Evolutionary conservation across 2,329 filamentous ascomycete species (phyloP).

Genomic region (Exophiala sp.): DNA sequence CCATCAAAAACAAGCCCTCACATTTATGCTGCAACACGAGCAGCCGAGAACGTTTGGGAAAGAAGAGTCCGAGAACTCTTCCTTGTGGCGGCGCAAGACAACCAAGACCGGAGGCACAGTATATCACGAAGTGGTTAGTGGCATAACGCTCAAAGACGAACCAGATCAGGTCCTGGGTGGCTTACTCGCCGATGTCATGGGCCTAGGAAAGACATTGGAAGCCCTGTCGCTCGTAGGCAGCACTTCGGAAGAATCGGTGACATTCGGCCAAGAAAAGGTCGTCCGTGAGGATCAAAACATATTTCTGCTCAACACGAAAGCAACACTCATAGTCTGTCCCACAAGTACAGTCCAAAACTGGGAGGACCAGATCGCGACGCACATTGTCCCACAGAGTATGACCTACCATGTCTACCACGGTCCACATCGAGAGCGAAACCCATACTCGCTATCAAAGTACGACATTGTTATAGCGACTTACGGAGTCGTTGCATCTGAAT

Average conservation of each 20-base stretch:
- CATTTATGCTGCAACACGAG: conserved; percentile 81
- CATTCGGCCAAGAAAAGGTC: conserved; percentile 54
- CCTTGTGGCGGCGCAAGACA: conserved; percentile 70
- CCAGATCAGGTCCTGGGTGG: conserved; percentile 69
- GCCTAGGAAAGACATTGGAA: conserved; percentile 80
- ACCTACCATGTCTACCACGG: conserved; percentile 86
- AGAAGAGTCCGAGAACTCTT: conserved; percentile 61
- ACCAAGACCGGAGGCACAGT: conserved; percentile 55
- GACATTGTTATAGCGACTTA: conserved; percentile 93
- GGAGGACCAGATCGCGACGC: conserved; percentile 85
- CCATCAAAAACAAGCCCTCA: conserved; percentile 86
- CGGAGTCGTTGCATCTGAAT: conserved; percentile 78
- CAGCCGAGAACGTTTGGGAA: conserved; percentile 58
- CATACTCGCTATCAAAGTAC: conserved; percentile 64
- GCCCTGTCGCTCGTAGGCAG: conserved; percentile 73
- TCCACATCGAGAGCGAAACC: conserved; percentile 66
- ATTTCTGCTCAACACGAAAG: conserved; percentile 65
- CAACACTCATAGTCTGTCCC: conserved; percentile 83
- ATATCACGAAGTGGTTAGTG: conserved; percentile 85
- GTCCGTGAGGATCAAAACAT: conserved; percentile 34
- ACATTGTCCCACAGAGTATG: conserved; percentile 64
- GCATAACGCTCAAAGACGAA: conserved; percentile 56
- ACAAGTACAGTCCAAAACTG: conserved; percentile 91
- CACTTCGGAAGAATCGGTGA: conserved; percentile 59
- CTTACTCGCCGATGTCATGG: conserved; percentile 83